A percentile compares a stretch with the other conserved stretches of the same genome.
Conservation (phyloP, 169 alveolate species). For the Plasmodium knowlesi region DNA sequence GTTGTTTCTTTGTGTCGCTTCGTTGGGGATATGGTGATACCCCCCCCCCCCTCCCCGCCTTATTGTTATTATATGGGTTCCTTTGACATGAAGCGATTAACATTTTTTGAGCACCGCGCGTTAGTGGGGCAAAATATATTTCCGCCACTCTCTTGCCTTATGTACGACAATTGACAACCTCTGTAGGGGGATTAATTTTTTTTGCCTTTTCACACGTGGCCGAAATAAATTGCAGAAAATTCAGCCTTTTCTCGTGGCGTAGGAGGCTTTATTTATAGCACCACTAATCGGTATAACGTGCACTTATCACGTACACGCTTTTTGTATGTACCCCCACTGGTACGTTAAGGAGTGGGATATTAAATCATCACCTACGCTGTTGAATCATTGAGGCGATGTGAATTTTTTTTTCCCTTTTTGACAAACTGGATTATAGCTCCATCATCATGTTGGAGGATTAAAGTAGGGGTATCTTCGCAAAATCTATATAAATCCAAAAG, state of each 20-base stretch:
- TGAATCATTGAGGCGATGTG: background rate
- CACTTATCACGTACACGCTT: background rate
- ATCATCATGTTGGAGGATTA: background rate
- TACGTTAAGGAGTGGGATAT: background rate
- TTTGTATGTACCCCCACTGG: background rate
- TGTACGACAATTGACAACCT: background rate
- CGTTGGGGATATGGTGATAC: background rate
- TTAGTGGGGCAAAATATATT: background rate
- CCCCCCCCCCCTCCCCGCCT: background rate
- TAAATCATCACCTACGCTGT: background rate
- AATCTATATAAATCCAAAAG: background rate
- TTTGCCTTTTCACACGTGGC: background rate
- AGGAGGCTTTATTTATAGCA: background rate
- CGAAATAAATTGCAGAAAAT: background rate
- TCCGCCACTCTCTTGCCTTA: background rate
- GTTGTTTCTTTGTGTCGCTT: background rate
- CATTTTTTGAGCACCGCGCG: background rate
- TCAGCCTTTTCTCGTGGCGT: background rate
- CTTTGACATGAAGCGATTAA: background rate
- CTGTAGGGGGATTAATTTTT: background rate
- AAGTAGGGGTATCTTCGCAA: background rate
- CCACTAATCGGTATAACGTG: background rate
- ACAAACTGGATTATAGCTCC: background rate
- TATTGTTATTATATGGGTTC: background rate
- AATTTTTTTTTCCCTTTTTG: background rate